These are phyloP conservation scores for Leishmania major DNA, from an alignment of 208 protist species.

Conservation along the genomic window DNA sequence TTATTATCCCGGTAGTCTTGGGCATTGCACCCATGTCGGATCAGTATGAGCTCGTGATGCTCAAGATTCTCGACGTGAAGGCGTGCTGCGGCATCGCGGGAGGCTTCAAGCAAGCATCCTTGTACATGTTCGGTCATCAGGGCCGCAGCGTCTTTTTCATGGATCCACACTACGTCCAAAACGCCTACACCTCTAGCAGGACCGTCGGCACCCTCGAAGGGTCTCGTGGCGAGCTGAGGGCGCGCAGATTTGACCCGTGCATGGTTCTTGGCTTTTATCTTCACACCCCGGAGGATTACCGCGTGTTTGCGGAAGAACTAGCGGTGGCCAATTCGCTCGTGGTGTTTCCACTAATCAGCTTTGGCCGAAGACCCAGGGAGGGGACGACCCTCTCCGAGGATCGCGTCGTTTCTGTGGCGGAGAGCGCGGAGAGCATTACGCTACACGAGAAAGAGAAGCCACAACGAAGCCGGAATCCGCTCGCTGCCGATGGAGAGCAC, in stretches of 20 bases:
- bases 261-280: conserved; percentile 77
- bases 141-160: conserved; percentile 52
- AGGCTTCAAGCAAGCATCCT: conserved; percentile 41
- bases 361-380: neutral
- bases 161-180: conserved; percentile 80
- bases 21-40: conserved; percentile 48
- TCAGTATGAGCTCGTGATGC: conserved; percentile 49
- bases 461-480: neutral
- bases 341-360: conserved; percentile 54
- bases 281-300: conserved; percentile 36
- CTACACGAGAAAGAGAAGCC: neutral
- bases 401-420: neutral
- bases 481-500: neutral
- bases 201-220: conserved; percentile 19
- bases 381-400: neutral
- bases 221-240: conserved; percentile 9
- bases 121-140: conserved; percentile 74
- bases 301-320: conserved; percentile 44
- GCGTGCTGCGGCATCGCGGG: conserved; percentile 64
- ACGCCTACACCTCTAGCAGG: conserved; percentile 48
- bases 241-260: conserved; percentile 38
- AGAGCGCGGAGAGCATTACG: neutral
- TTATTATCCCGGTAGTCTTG: conserved; percentile 68
- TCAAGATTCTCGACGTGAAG: conserved; percentile 49
- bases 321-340: conserved; percentile 36